Conservation (phyloP, 1,284 basidiomycete species). For the Phellopilus nigrolimitatus region DNA sequence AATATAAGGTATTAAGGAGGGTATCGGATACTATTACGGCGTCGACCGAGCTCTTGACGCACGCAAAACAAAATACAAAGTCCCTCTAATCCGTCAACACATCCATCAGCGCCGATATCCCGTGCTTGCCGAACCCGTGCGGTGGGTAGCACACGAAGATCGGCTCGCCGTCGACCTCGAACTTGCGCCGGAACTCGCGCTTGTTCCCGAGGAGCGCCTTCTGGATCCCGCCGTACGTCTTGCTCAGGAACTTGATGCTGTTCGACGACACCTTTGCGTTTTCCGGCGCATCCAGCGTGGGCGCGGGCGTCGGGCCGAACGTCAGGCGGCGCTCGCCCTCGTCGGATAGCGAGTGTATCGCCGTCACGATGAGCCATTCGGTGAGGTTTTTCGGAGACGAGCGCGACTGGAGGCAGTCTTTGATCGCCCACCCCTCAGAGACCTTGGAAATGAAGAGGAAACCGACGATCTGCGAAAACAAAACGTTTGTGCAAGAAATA, state of each 20-base stretch:
- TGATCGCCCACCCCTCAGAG: slow-evolving; percentile 41
- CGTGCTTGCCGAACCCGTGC: slow-evolving; percentile 29
- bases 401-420: slow-evolving; percentile 27
- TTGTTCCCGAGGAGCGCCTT: slow-evolving; percentile 40
- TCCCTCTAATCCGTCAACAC: slow-evolving; percentile 25
- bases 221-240: slow-evolving; percentile 42
- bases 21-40: too few relatives aligned
- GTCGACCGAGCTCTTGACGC: too few relatives aligned
- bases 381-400: slow-evolving; percentile 20
- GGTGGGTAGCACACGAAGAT: slow-evolving; percentile 28
- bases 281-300: slow-evolving; percentile 32
- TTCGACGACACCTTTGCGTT: slow-evolving; percentile 32
- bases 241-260: slow-evolving; percentile 39
- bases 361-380: slow-evolving; percentile 36
- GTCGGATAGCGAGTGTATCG: slow-evolving; percentile 41
- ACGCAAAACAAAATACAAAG: too few relatives aligned
- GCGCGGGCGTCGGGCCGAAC: slow-evolving; percentile 42
- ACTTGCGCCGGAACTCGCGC: slow-evolving; percentile 42
- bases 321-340: slow-evolving; percentile 41
- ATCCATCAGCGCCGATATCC: slow-evolving; percentile 36
- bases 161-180: slow-evolving; percentile 35
- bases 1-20: too few relatives aligned
- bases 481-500: background rate
- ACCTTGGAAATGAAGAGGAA: slow-evolving; percentile 53
- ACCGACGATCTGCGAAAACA: slow-evolving; percentile 31